These are phyloP conservation scores for Simplicillium aogashimaense DNA, from an alignment of 2,329 filamentous ascomycete genomes.

Conservation along the genomic window DNA sequence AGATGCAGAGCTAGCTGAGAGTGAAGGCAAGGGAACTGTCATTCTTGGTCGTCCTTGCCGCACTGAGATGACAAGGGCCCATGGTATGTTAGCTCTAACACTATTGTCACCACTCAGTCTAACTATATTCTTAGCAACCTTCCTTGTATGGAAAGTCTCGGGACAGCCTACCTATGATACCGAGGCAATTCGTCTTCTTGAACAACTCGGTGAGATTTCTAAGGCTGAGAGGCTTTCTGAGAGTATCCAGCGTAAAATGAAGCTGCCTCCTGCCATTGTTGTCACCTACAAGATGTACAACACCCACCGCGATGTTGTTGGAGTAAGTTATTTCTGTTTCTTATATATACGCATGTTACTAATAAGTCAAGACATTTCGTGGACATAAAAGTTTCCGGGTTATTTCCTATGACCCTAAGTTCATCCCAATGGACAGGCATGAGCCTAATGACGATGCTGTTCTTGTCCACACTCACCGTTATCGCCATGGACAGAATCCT, in stretches of 20 bases:
- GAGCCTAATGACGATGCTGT: constrained; percentile 10
- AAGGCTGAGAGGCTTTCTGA: constrained; percentile 25
- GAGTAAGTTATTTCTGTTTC: constrained; percentile 24
- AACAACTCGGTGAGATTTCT: constrained; percentile 31
- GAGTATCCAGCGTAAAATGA: constrained; percentile 20
- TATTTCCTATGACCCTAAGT: constrained; percentile 16
- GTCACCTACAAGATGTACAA: constrained; percentile 43
- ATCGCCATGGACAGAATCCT: constrained; percentile 9
- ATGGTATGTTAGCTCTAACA: constrained; percentile 31
- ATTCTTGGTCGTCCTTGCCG: constrained; percentile 49
- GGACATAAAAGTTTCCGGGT: constrained; percentile 10
- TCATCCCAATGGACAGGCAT: constrained; percentile 7
- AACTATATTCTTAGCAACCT: constrained; percentile 28
- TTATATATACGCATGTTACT: constrained; percentile 2
- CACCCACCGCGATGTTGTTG: constrained; percentile 34
- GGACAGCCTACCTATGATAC: constrained; percentile 25
- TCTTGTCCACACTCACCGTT: not conserved
- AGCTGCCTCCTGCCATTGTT: constrained; percentile 28
- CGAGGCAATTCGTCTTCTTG: constrained; percentile 34
- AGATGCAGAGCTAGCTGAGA: constrained; percentile 39
- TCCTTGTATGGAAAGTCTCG: constrained; percentile 30
- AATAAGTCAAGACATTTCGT: constrained; percentile 17
- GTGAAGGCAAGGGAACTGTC: constrained; percentile 31
- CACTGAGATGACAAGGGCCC: constrained; percentile 49
- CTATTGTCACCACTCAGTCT: not conserved